A percentile compares a stretch with the other conserved stretches of the same genome.
Evolutionary conservation across 2,329 filamentous ascomycete genomes (phyloP).

Genomic region (Calonectria henricotiae): DNA sequence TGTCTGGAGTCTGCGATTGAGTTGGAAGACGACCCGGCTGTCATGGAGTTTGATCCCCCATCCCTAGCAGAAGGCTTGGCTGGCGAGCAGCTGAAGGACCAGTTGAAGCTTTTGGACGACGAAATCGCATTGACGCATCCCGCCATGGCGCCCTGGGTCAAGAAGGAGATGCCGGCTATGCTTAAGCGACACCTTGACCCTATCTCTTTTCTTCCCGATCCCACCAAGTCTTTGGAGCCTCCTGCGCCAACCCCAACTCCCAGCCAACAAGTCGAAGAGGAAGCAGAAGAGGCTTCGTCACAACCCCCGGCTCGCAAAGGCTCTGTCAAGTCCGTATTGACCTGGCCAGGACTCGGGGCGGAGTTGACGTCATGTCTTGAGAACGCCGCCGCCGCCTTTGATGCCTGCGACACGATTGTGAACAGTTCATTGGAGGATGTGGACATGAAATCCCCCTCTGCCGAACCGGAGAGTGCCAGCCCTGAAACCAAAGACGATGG

Average conservation of each 20-base stretch:
- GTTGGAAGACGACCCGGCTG: constrained; percentile 77
- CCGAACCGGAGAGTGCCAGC: constrained; percentile 40
- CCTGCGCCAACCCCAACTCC: constrained; percentile 46
- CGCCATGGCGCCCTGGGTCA: constrained; percentile 72
- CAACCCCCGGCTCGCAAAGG: constrained; percentile 37
- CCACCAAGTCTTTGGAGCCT: constrained; percentile 60
- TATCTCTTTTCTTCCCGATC: constrained; percentile 74
- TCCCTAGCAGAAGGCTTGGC: constrained; percentile 77
- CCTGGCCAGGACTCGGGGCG: constrained; percentile 58
- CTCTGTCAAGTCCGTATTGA: constrained; percentile 44
- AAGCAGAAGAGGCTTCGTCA: constrained; percentile 44
- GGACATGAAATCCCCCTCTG: constrained; percentile 46
- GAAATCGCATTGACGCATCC: constrained; percentile 74
- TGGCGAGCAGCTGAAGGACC: constrained; percentile 73
- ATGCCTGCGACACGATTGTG: constrained; percentile 53
- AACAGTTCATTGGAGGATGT: constrained; percentile 50
- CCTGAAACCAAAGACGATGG: constrained; percentile 36
- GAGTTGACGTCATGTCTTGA: constrained; percentile 56
- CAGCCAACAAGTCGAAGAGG: constrained; percentile 39
- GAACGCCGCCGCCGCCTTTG: constrained; percentile 52
- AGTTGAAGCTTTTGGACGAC: constrained; percentile 70
- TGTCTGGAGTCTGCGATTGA: constrained; percentile 79
- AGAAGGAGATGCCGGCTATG: constrained; percentile 66
- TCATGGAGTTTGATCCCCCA: constrained; percentile 75
- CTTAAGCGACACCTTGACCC: constrained; percentile 74